Percentiles rank a stretch among this genome's conserved stretches.
Evolutionary conservation across 2,329 filamentous ascomycete genomes (phyloP).

Genomic region (Teratosphaeria epicoccoides): DNA sequence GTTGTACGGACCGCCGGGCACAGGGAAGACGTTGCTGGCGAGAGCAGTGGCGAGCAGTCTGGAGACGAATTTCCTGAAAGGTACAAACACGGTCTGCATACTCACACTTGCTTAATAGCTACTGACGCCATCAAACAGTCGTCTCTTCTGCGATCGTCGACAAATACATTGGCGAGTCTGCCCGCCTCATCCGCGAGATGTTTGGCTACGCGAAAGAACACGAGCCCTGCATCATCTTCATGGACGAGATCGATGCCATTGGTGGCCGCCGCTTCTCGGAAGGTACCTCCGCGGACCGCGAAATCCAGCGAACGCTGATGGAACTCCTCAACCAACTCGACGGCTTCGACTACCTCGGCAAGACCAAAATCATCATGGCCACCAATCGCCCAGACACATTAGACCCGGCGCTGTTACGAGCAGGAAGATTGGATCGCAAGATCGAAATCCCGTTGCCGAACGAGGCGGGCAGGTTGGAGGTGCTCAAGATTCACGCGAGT

Average conservation of each 20-base stretch:
- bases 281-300: constrained; percentile 91
- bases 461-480: constrained; percentile 89
- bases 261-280: constrained; percentile 94
- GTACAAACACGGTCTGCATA: constrained; percentile 37
- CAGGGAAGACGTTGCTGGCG: constrained; percentile 89
- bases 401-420: constrained; percentile 83
- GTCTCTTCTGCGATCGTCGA: constrained; percentile 98
- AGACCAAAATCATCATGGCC: constrained; percentile 99
- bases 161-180: constrained; percentile 98
- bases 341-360: constrained; percentile 97
- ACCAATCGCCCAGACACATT: constrained; percentile 96
- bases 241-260: constrained; percentile 99
- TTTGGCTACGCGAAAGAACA: constrained; percentile 99
- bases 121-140: constrained; percentile 44
- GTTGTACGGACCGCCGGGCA: constrained; percentile 90
- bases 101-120: neutral
- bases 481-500: constrained; percentile 91
- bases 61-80: constrained; percentile 97
- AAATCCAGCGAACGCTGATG: constrained; percentile 98
- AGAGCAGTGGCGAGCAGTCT: constrained; percentile 91
- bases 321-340: constrained; percentile 97
- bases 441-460: constrained; percentile 96
- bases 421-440: constrained; percentile 89
- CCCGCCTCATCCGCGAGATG: constrained; percentile 95
- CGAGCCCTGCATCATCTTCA: constrained; percentile 99